A percentile compares a stretch with the other conserved stretches of the same genome.
These are phyloP conservation scores for Phytophthora hibernalis DNA, from an alignment of 352 stramenopile genomes.

Conservation along the genomic window DNA sequence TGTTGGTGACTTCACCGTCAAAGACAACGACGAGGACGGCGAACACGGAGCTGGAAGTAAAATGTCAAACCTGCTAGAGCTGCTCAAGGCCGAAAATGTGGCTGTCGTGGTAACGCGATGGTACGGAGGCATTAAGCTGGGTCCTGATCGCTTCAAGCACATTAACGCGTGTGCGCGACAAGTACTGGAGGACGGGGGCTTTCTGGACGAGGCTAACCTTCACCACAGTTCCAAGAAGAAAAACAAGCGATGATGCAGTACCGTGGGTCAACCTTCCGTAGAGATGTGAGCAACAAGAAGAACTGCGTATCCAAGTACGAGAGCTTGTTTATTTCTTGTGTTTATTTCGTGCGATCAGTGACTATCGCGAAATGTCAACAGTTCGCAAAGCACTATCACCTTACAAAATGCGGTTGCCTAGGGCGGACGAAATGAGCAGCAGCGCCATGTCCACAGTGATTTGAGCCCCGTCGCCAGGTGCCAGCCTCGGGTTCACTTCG, in stretches of 20 bases:
- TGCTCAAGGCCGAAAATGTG: constrained; percentile 83
- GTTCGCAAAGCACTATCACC: background rate
- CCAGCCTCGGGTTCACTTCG: constrained; percentile 95
- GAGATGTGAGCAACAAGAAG: background rate
- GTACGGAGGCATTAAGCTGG: constrained; percentile 86
- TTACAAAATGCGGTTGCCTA: constrained; percentile 94
- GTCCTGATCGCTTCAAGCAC: constrained; percentile 89
- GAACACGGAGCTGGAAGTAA: constrained; percentile 86
- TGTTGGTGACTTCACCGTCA: constrained; percentile 68
- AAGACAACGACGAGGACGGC: constrained; percentile 90
- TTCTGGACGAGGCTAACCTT: constrained; percentile 42
- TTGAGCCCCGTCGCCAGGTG: constrained; percentile 84
- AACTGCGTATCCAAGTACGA: background rate
- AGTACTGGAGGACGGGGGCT: constrained; percentile 76
- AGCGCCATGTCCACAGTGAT: constrained; percentile 95
- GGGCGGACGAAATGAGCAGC: constrained; percentile 92
- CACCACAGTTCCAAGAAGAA: constrained; percentile 60
- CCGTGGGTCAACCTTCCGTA: constrained; percentile 4
- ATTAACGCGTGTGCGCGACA: constrained; percentile 80
- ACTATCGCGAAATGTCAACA: background rate
- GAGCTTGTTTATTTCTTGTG: background rate
- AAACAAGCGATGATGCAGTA: constrained; percentile 41
- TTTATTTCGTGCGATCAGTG: background rate
- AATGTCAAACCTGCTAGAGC: constrained; percentile 81
- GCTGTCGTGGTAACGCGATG: constrained; percentile 86